A percentile compares a stretch with the other conserved stretches of the same genome.
phyloP scores from a whole-genome alignment of 1,139 yeast species.

The Debaryomyces fabryi region DNA sequence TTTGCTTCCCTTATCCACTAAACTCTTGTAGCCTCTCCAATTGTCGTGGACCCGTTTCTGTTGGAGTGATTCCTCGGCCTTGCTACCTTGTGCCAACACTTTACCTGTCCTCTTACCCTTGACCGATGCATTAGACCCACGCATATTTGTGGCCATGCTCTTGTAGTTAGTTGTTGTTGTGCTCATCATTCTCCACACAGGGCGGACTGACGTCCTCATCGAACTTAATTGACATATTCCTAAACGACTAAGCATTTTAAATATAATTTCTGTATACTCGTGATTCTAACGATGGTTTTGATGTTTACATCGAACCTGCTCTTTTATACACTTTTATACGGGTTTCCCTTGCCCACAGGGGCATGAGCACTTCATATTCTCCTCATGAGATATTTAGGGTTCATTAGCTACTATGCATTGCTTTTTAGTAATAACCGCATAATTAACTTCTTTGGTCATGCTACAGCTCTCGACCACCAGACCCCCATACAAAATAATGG shows the following conservation, averaged over 20 bases:
- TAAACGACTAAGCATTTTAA: background rate
- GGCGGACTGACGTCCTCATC: background rate
- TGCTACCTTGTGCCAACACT: background rate
- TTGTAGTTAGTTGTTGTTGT: background rate
- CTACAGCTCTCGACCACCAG: background rate
- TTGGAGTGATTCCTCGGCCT: background rate
- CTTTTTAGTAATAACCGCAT: background rate
- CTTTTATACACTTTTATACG: background rate
- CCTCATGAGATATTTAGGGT: background rate
- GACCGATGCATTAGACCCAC: background rate
- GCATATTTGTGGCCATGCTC: background rate
- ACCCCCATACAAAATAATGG: background rate
- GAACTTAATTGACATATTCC: slow-evolving; percentile 1
- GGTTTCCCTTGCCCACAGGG: background rate
- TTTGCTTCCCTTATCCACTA: slow-evolving; percentile 1
- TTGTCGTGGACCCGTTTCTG: slow-evolving; percentile 2
- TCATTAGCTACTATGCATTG: background rate
- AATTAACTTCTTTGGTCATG: background rate
- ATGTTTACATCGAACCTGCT: background rate
- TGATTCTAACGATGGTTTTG: background rate
- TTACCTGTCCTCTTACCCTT: background rate
- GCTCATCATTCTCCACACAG: background rate
- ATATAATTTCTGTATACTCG: background rate
- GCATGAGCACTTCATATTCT: background rate
- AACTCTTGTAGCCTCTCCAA: background rate